A percentile compares a stretch with the other conserved stretches of the same genome.
phyloP scores from a whole-genome alignment of 1,284 basidiomycete species.

The Ganoderma meredithae region DNA sequence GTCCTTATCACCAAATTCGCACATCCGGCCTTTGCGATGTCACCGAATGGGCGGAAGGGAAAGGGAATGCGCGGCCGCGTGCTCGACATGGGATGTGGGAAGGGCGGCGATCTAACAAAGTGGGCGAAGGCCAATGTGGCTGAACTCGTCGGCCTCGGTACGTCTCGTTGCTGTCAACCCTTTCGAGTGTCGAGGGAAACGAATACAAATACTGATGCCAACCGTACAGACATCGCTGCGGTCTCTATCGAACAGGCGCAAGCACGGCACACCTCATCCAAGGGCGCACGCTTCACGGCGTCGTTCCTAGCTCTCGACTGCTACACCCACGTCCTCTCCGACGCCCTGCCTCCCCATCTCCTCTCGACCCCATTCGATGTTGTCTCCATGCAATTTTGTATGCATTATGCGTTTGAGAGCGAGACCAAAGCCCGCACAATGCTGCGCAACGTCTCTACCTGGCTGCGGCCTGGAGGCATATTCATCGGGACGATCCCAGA shows the following conservation, averaged over 20 bases:
- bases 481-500: slow-evolving; percentile 97
- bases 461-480: slow-evolving; percentile 84
- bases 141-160: slow-evolving; percentile 87
- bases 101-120: slow-evolving; percentile 96
- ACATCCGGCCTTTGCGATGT: slow-evolving; percentile 60
- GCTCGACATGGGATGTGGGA: slow-evolving; percentile 97
- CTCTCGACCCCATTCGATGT: slow-evolving; percentile 83
- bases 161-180: slow-evolving; percentile 37
- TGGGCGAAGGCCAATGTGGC: slow-evolving; percentile 90
- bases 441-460: slow-evolving; percentile 89
- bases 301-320: slow-evolving; percentile 91
- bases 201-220: slow-evolving; percentile 11
- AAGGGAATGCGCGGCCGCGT: slow-evolving; percentile 68
- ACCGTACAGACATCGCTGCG: slow-evolving; percentile 81
- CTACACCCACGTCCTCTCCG: slow-evolving; percentile 77
- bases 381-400: slow-evolving; percentile 98
- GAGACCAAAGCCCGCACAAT: slow-evolving; percentile 88
- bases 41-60: slow-evolving; percentile 41
- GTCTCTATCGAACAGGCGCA: slow-evolving; percentile 93
- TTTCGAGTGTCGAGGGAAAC: not conserved
- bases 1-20: slow-evolving; percentile 91
- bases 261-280: slow-evolving; percentile 61
- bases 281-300: slow-evolving; percentile 69
- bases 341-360: slow-evolving; percentile 70
- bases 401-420: slow-evolving; percentile 99